Base-by-base conservation (phyloP, 352 stramenopile species). In the Globisporangium cylindrosporum region DNA sequence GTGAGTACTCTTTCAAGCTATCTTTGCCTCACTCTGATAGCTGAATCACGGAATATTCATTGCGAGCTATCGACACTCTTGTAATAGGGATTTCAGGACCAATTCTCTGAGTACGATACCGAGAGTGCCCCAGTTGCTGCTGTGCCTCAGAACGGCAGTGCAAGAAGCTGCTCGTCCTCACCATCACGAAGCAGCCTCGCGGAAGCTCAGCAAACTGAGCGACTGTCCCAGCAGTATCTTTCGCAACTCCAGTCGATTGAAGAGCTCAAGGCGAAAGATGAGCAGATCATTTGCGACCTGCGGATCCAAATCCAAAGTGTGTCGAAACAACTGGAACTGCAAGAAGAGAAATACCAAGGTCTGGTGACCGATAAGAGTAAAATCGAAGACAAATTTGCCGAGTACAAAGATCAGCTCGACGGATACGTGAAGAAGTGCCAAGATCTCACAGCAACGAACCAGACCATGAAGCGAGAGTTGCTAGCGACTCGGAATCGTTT, bases 391-490 rank as follows among this genome's bases (percentile, higher is more conserved):
- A 73, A 73, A 32, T 46, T 81, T 12, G 61, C 15, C 12, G 64
- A 72, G 3, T 72, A 69, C 5, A 68, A 66, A 24, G 59, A 71
- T 56, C 67, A 75, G 12, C 34, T 79, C 27, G 67, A 77, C 9
- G 59, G 64, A 20, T 73, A 41, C 43, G 38, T 54, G 10, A 79
- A 72, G 55, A 70, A 82, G 59, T 69, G 64, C 25, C 70, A 82
- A 1, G 62, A 79, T 22, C 43, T 75, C 9, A 25, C 63, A 6
- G 58, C 63, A 15, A 61, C 48, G 8, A 84, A 81, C 49, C 38
- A 76, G 48, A 74, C 55, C 7, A 54, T 86, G 24, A 78, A 79
- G 46, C 72, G 68, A 54, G 77, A 85, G 38, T n/a, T 86, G 8
- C 57, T 70, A 14, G 32, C 66, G 29, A 53, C 67, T 18, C 49